These are phyloP conservation scores for Debaryomyces robertsiae DNA, from an alignment of 1,139 yeast genomes.

Conservation along the genomic window DNA sequence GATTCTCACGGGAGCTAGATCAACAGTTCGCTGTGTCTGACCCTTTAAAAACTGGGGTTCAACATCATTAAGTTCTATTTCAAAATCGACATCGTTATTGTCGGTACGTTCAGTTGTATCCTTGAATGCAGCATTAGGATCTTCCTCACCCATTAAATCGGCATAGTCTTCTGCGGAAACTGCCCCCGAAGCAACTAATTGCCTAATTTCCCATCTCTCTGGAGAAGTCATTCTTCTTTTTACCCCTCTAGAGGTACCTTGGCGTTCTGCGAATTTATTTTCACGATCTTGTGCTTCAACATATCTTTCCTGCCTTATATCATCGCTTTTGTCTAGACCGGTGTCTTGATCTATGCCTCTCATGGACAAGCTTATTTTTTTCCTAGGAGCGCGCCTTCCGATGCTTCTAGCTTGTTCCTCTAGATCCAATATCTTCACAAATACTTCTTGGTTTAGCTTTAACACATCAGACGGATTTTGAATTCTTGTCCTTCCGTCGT, in stretches of 20 bases:
- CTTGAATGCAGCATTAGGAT: constrained; percentile 38
- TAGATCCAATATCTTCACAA: constrained; percentile 56
- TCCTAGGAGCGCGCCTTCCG: constrained; percentile 24
- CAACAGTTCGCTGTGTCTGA: constrained; percentile 42
- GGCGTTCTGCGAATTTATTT: constrained; percentile 15
- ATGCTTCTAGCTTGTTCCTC: constrained; percentile 25
- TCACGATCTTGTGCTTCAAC: constrained; percentile 18
- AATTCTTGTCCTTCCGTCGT: constrained; percentile 46
- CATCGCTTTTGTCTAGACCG: constrained; percentile 49
- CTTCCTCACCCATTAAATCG: constrained; percentile 52
- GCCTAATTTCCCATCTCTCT: constrained; percentile 89
- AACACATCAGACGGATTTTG: constrained; percentile 63
- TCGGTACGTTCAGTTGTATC: constrained; percentile 10
- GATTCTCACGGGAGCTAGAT: constrained; percentile 56
- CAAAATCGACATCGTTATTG: constrained; percentile 49
- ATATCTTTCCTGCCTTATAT: constrained; percentile 28
- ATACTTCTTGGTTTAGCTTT: constrained; percentile 60
- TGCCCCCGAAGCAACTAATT: constrained; percentile 79
- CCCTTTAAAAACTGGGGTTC: constrained; percentile 77
- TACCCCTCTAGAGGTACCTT: constrained; percentile 14
- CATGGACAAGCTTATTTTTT: constrained; percentile 65
- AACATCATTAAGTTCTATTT: constrained; percentile 67
- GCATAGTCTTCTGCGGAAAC: constrained; percentile 71
- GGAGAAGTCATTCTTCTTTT: constrained; percentile 71
- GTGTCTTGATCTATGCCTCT: constrained; percentile 71